Conservation (phyloP, 192 early-diverging fungal genomes). For the Obelidium mucronatum region DNA sequence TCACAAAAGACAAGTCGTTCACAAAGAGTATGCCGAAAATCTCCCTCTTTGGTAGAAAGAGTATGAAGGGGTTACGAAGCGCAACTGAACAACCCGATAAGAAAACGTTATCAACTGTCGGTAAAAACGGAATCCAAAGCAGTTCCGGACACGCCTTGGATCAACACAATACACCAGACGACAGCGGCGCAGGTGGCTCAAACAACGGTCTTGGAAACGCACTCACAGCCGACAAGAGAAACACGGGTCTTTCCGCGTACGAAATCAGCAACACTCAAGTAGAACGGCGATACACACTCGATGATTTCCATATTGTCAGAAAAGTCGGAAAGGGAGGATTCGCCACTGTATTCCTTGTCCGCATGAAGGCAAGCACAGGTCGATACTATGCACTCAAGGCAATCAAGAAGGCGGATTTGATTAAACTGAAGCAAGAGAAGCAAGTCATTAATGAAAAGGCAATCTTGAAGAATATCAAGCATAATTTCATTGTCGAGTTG, state of each 20-base stretch:
- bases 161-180: background rate
- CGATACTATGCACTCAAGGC: conserved; percentile 65
- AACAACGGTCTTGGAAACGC: too few relatives aligned
- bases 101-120: background rate
- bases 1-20: conserved; percentile 23
- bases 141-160: conserved; percentile 1
- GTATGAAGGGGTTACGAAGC: conserved; percentile 12
- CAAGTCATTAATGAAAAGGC: conserved; percentile 67
- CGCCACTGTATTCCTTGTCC: conserved; percentile 59
- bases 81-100: conserved; percentile 26
- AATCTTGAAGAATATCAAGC: conserved; percentile 55
- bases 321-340: conserved; percentile 64
- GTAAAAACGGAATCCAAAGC: too few relatives aligned
- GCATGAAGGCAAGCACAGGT: conserved; percentile 54
- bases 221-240: conserved; percentile 15
- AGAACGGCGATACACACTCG: conserved; percentile 45
- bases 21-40: conserved; percentile 29
- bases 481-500: conserved; percentile 62
- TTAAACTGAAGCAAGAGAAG: conserved; percentile 60
- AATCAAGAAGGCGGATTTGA: conserved; percentile 63
- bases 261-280: conserved; percentile 48
- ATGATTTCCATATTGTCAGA: conserved; percentile 58
- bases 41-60: conserved; percentile 32
- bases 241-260: conserved; percentile 55
- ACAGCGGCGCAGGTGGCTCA: background rate